Base-by-base conservation (phyloP, 495 filamentous ascomycete species). In the Penicillium antarcticum region DNA sequence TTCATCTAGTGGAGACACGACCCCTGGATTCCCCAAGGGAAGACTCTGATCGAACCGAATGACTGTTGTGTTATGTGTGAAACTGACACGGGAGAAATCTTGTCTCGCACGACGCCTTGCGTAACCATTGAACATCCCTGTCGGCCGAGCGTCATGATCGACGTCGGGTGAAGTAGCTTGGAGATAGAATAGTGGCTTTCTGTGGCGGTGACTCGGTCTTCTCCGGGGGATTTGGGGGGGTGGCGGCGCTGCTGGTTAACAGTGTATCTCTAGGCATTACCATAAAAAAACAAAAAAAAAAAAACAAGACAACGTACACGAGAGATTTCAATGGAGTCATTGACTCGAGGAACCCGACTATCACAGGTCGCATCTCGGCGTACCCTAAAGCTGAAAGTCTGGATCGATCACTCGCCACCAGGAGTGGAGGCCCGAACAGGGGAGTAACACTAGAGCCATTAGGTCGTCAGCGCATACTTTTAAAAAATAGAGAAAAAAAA, bases 301-400 rank as follows among this genome's bases (percentile, higher is more conserved):
- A 17, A 10, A n/a, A n/a, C n/a, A 12, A 31, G 10, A 51, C 12
- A 29, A 35, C 19, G 5, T 21, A 31, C 29, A 10, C 34, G 18
- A 19, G 12, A 45, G 13, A 16, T 32, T 18, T 16, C 45, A 48
- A 39, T 51, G 14, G 58, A 51, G 62, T 62, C 62, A 60, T 60
- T 43, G 58, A 60, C 40, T 41, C 13, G 18, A 17, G 26, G 45
- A 43, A 54, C 16, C 17, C 13, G 37, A 14, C 46, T 42, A 55
- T 58, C 47, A 21, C 11, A 23, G 41, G 33, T n/a, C 14, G 31
- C 11, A 32, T 48, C 14, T 34, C 14, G 13, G 34, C 11, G 48
- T 45, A 33, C 53, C 53, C 5, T 23, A 52, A 7, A 24, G 34
- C 19, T 17, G 19, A 24, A 56, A 56, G 38, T 61, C 26, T 63